Percentiles rank a stretch among this genome's conserved stretches.
These are phyloP conservation scores for Calonectria pseudoturangicola DNA, from an alignment of 2,329 filamentous ascomycete genomes.

Conservation along the genomic window DNA sequence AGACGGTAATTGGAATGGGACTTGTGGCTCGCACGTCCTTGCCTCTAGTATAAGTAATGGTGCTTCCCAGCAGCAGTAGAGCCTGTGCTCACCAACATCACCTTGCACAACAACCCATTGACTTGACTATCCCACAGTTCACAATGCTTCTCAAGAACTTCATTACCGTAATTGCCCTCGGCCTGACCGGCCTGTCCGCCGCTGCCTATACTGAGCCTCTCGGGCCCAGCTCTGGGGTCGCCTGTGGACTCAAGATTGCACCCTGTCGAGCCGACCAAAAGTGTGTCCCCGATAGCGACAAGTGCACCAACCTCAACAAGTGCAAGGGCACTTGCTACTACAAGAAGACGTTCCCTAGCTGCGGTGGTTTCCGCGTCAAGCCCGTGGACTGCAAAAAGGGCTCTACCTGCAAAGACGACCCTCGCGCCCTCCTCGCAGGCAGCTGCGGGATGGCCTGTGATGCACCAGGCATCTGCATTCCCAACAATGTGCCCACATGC, in stretches of 20 bases:
- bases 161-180: slow-evolving; percentile 44
- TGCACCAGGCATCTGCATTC: slow-evolving; percentile 58
- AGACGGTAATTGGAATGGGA: background rate
- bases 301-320: slow-evolving; percentile 53
- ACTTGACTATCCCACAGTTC: background rate
- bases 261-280: slow-evolving; percentile 52
- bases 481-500: slow-evolving; percentile 48
- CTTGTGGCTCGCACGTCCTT: background rate
- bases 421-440: slow-evolving; percentile 48
- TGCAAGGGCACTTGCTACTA: slow-evolving; percentile 57
- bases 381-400: slow-evolving; percentile 53
- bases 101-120: background rate
- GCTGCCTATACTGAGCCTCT: slow-evolving; percentile 19
- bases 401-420: slow-evolving; percentile 58
- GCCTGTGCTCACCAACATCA: background rate
- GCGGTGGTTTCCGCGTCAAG: slow-evolving; percentile 56
- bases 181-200: slow-evolving; percentile 39
- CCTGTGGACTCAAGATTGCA: slow-evolving; percentile 57
- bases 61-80: background rate
- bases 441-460: slow-evolving; percentile 61
- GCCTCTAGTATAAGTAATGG: slow-evolving; percentile 2
- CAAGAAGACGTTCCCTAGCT: slow-evolving; percentile 57
- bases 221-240: slow-evolving; percentile 31
- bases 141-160: slow-evolving; percentile 53
- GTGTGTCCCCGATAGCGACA: slow-evolving; percentile 50